Base-by-base conservation (phyloP, 1,139 yeast genomes). In the Yamadazyma conglobata region DNA sequence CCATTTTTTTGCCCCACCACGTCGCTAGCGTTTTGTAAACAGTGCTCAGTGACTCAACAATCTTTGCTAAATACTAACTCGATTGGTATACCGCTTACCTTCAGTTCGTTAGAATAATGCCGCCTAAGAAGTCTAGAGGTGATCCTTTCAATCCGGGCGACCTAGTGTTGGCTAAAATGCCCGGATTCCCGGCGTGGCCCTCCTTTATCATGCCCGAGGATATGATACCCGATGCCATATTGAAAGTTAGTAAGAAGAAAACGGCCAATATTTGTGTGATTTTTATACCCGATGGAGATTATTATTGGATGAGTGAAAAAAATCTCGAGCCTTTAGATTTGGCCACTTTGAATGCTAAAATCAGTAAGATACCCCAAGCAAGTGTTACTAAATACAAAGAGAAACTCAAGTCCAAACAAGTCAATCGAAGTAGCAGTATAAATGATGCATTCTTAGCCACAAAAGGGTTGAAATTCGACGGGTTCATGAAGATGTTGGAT, bases 171-270 rank as follows among this genome's bases (percentile, higher is more conserved):
- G 70, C 73, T 33, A 68, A 68, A 44, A 67, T 68, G 73, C 59
- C 64, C 18, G 70, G 73, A 27, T 68, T 60, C 43, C 69, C 72
- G 1, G 67, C 70, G 18, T 68, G 74, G 74, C 74, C 74, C 8
- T 64, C 71, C 11, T 68, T 66, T 39, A 65, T 68, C 36, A 64
- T 66, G 64, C 74, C 74, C 2, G 42, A 48, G 9, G 56, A 57
- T 22, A 48, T 58, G 42, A 58, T 67, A 16, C 73, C 74, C 6
- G 47, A 53, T 5, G 53, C 56, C 15, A 68, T 67, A n/a, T 39
- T 56, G 42, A 50, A 50, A 32, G 68, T 56, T 14, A 60, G 63
- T 47, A 63, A 63, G 54, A 24, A 28, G 24, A 64, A 64, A 32
- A 48, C 58, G 16, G 59, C 68, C 14, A 57, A 58, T 20, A 54